Conservation (phyloP, 1,284 basidiomycete species). For the Heterobasidion irregulare region DNA sequence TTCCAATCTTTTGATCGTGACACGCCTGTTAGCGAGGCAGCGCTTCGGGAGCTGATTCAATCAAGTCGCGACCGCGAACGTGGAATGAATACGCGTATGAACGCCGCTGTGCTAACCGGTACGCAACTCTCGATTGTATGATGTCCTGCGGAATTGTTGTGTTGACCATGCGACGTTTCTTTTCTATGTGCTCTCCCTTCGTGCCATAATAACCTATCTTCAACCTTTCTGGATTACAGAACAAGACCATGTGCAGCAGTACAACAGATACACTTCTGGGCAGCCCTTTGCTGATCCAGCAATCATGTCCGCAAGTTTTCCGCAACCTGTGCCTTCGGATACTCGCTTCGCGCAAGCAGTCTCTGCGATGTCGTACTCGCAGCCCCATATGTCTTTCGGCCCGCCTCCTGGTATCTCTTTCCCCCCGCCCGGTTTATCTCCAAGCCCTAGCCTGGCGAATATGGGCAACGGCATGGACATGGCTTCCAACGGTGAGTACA, state of each 20-base stretch:
- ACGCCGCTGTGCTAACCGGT: conserved; percentile 31
- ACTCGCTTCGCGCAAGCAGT: conserved; percentile 15
- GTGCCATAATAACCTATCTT: conserved; percentile 12
- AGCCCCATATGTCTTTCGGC: conserved; percentile 33
- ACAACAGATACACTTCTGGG: conserved; percentile 24
- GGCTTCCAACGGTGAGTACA: conserved; percentile 55
- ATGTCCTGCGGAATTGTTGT: conserved; percentile 16
- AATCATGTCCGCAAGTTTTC: conserved; percentile 71
- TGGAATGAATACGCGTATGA: conserved; percentile 21
- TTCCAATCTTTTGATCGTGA: conserved; percentile 49
- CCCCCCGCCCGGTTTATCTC: conserved; percentile 26
- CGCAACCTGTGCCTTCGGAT: conserved; percentile 25
- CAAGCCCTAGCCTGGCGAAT: conserved; percentile 13
- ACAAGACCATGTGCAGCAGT: conserved; percentile 18
- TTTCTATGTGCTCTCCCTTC: conserved; percentile 17
- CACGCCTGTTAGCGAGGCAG: conserved; percentile 56
- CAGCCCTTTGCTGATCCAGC: conserved; percentile 68
- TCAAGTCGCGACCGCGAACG: conserved; percentile 40
- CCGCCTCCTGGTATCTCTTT: conserved; percentile 58
- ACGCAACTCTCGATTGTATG: conserved; percentile 38
- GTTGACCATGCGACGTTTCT: conserved; percentile 24
- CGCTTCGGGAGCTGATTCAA: conserved; percentile 66
- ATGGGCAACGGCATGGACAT: conserved; percentile 14
- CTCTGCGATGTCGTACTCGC: conserved; percentile 14
- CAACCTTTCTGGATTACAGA: conserved; percentile 22